phyloP scores from a whole-genome alignment of 2,329 filamentous ascomycete genomes.

The Diatrype stigma region DNA sequence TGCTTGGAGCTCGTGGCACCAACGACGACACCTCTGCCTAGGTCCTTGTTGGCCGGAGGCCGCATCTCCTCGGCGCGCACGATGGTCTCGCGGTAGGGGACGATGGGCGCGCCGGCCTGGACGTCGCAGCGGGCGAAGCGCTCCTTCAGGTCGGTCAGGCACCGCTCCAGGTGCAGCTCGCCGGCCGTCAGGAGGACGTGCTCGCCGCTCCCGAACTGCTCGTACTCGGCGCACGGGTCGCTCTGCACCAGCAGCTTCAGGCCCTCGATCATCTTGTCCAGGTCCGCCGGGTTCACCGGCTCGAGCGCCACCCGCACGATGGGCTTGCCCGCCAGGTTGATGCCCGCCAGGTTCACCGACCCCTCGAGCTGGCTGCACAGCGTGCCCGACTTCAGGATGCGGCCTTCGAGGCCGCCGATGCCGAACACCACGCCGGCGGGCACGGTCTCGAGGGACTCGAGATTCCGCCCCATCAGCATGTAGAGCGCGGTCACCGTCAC shows the following conservation, averaged over 20 bases:
- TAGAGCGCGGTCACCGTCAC: conserved; percentile 85
- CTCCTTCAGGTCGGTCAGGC: conserved; percentile 87
- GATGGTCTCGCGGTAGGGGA: conserved; percentile 92
- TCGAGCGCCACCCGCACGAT: conserved; percentile 97
- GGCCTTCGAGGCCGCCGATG: conserved; percentile 85
- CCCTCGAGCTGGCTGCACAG: conserved; percentile 84
- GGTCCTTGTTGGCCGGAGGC: conserved; percentile 75
- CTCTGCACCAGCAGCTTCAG: conserved; percentile 85
- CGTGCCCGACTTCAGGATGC: conserved; percentile 93
- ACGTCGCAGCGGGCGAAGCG: conserved; percentile 93
- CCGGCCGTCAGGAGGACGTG: conserved; percentile 93
- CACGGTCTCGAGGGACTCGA: conserved; percentile 78
- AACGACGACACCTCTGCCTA: conserved; percentile 77
- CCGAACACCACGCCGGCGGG: conserved; percentile 95
- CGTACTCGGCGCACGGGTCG: conserved; percentile 93
- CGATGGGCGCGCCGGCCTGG: conserved; percentile 88
- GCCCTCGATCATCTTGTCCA: conserved; percentile 92
- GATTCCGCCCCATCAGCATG: conserved; percentile 87
- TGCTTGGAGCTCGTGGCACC: conserved; percentile 81
- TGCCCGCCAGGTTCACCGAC: conserved; percentile 83
- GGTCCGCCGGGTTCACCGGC: conserved; percentile 80
- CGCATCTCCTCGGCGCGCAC: conserved; percentile 88
- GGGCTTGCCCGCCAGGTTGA: conserved; percentile 74
- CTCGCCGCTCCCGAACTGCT: conserved; percentile 87
- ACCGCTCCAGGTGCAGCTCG: conserved; percentile 89